A percentile compares a stretch with the other conserved stretches of the same genome.
Conservation (phyloP, 176 grass and related monocot species). For the Carex scoparia region DNA sequence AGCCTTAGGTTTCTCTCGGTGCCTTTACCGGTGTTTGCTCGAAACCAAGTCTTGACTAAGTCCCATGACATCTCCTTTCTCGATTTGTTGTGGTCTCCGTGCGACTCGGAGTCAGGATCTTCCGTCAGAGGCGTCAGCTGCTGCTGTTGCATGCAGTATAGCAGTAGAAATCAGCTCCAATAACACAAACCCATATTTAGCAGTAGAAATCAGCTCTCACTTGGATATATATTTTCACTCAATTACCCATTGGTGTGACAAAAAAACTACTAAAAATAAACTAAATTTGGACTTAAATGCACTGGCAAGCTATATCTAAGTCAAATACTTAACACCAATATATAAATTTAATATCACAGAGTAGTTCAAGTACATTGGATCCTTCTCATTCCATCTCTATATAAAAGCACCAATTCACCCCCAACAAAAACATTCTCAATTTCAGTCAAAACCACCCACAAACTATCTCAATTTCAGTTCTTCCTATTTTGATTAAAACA, state of each 20-base stretch:
- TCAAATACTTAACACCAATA: slow-evolving; percentile 18
- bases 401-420: slow-evolving; percentile 3
- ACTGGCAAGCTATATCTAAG: background rate
- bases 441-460: slow-evolving; percentile 31
- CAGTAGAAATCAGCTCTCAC: background rate
- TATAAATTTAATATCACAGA: background rate
- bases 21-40: slow-evolving; percentile 23
- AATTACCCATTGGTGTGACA: background rate
- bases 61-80: slow-evolving; percentile 34
- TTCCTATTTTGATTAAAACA: background rate
- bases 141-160: slow-evolving; percentile 12
- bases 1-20: slow-evolving; percentile 25
- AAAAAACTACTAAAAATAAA: background rate
- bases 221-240: background rate
- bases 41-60: slow-evolving; percentile 30
- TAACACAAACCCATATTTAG: background rate
- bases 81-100: slow-evolving; percentile 10
- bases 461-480: background rate
- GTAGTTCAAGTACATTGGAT: slow-evolving; percentile 18
- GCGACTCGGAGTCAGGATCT: slow-evolving; percentile 32
- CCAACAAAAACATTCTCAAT: slow-evolving; percentile 4
- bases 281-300: background rate
- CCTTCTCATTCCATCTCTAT: background rate
- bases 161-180: no score
- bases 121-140: slow-evolving; percentile 31